These are phyloP conservation scores for Schizophyllum commune DNA, from an alignment of 1,284 basidiomycete species.

Conservation along the genomic window DNA sequence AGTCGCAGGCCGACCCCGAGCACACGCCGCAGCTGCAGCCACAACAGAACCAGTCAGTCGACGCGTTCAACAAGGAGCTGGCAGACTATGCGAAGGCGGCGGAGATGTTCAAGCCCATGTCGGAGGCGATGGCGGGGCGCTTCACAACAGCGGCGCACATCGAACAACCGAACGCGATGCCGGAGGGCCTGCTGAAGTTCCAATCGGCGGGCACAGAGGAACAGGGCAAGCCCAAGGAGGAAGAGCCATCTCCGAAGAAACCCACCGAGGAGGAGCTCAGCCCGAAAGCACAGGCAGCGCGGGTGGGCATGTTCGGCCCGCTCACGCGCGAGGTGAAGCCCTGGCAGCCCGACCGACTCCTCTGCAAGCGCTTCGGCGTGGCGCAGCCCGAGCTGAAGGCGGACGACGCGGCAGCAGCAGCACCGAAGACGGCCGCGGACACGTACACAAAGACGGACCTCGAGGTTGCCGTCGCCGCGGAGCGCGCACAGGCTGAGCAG, in stretches of 20 bases:
- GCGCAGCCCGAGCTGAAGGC: constrained; percentile 58
- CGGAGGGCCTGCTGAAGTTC: constrained; percentile 61
- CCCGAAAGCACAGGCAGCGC: constrained; percentile 76
- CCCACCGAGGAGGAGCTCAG: constrained; percentile 45
- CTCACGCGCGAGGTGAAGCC: constrained; percentile 68
- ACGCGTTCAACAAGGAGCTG: constrained; percentile 78
- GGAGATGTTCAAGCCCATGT: constrained; percentile 85
- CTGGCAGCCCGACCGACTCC: constrained; percentile 76
- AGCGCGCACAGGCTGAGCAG: constrained; percentile 13
- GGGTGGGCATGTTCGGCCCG: constrained; percentile 80
- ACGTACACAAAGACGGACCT: constrained; percentile 7
- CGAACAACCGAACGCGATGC: constrained; percentile 53
- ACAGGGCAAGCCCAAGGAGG: constrained; percentile 30
- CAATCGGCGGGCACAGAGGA: constrained; percentile 20
- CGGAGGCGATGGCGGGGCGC: constrained; percentile 86
- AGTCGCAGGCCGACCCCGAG: constrained; percentile 53
- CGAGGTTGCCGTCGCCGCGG: constrained; percentile 13
- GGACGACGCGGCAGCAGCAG: not conserved
- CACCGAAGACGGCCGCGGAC: constrained; percentile 27
- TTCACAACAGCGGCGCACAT: constrained; percentile 76
- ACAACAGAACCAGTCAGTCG: constrained; percentile 48
- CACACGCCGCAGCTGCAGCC: constrained; percentile 37
- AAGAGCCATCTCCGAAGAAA: constrained; percentile 36
- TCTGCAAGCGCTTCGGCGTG: constrained; percentile 95
- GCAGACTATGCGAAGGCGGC: constrained; percentile 84